A percentile compares a stretch with the other conserved stretches of the same genome.
Conservation (phyloP, 495 filamentous ascomycete species). For the Neurospora tetrasperma region DNA sequence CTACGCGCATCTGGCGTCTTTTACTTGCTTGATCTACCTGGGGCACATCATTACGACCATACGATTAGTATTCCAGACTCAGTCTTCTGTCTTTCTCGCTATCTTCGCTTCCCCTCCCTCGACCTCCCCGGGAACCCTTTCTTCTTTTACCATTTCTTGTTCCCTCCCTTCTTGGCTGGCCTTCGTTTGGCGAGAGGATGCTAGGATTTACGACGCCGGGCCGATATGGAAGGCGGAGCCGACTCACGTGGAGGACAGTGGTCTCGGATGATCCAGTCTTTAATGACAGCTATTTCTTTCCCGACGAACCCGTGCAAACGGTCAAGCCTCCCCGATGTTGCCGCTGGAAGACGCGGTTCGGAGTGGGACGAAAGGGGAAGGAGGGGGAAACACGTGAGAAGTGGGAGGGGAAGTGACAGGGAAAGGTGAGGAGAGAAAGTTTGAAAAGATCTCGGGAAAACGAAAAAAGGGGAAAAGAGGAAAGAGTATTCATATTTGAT, state of each 20-base stretch:
- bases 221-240: neutral
- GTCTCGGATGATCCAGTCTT: neutral
- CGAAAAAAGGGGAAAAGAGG: conserved; percentile 1
- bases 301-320: neutral
- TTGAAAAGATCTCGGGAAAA: neutral
- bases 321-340: neutral
- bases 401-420: neutral
- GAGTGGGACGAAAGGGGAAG: neutral
- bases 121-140: conserved; percentile 4
- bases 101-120: neutral
- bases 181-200: neutral
- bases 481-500: neutral
- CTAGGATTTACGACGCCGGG: neutral
- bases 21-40: conserved; percentile 3
- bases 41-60: conserved; percentile 20
- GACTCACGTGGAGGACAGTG: neutral
- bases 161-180: conserved; percentile 4
- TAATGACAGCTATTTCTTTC: neutral
- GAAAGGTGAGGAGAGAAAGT: neutral
- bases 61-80: conserved; percentile 15
- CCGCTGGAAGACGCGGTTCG: neutral
- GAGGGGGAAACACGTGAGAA: neutral
- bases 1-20: conserved; percentile 12
- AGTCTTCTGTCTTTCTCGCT: conserved; percentile 6
- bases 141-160: conserved; percentile 6